Evolutionary conservation across 768 basidiomycete species (phyloP), one percentile per base, ranked within the genome.

Genomic region (Kwoniella botswanensis): DNA sequence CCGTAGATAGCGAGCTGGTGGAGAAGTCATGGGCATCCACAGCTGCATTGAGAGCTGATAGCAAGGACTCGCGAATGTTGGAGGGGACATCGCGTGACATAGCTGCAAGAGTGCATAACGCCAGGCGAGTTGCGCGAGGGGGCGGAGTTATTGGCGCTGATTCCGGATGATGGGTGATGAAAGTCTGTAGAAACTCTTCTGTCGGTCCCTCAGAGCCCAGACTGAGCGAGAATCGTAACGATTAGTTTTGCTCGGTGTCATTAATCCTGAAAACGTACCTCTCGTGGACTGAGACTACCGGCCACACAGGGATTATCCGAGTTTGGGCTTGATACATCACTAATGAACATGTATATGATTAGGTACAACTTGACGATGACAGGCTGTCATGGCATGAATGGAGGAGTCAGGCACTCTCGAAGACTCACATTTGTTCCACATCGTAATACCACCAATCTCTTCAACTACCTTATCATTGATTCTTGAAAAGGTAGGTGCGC

Each of bases 201-300:
- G 65, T 66, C 12, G 65, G 65, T 10, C 56, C 65, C 21, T 56
- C 55, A 11, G 53, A n/a, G 4, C 65, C 65, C 18, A 66, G 21
- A 43, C 65, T 65, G 44, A 50, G 17, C 18, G 15, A 29, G 12
- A 18, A 50, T 50, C 46, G 35, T 9, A 35, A 35, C 35, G 35
- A 35, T 35, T 35, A 35, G 35, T 35, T 35, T 4, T 63, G 35
- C 43, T 41, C 17, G 42, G 41, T 56, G 35, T 35, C 35, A 35
- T 35, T 35, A 35, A 35, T 35, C 35, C 35, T 35, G 35, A 22
- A 15, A 50, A 65, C 63, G 18, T 17, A 65, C 63, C 63, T 66
- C 43, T 66, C 65, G 42, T 66, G 65, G 12, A 66, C 65, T 15
- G 65, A 66, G 10, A 58, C 65, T 12, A 56, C 65, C 0, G 65